phyloP scores from a whole-genome alignment of 208 protist genomes.

The Tritrichomonas foetus region DNA sequence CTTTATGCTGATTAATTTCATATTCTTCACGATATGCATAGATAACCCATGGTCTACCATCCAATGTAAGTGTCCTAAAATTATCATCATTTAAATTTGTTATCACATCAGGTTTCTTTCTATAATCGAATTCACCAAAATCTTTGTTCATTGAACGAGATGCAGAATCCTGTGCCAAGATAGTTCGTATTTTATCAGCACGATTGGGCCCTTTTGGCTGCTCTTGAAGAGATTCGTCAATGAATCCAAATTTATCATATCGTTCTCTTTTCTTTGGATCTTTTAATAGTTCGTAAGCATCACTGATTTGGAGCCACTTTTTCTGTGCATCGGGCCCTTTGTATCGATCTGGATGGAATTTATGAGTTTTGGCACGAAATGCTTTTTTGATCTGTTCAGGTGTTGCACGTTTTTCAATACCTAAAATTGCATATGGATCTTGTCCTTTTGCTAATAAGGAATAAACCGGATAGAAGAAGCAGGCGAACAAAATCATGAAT shows the following conservation, averaged over 20 bases:
- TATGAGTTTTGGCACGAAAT: not conserved
- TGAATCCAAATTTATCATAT: slow-evolving; percentile 7
- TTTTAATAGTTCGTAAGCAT: slow-evolving; percentile 3
- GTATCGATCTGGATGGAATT: slow-evolving; percentile 24
- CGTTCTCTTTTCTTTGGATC: not conserved
- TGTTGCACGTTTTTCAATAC: not conserved
- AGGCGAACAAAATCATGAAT: too few relatives aligned
- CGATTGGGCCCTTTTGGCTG: not conserved
- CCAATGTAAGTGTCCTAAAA: not conserved
- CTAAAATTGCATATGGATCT: slow-evolving; percentile 35
- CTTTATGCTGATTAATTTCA: not conserved
- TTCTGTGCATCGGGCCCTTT: not conserved
- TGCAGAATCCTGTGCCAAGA: not conserved
- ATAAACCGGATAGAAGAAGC: not conserved
- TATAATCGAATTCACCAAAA: slow-evolving; percentile 3
- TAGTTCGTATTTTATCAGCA: not conserved
- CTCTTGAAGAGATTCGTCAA: not conserved
- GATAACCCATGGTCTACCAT: slow-evolving; percentile 27
- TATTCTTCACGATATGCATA: not conserved
- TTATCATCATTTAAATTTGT: not conserved
- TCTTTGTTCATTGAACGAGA: not conserved
- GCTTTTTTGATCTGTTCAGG: not conserved
- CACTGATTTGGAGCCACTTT: not conserved
- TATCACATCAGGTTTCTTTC: not conserved
- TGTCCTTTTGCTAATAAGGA: not conserved